Evolutionary conservation across 1,139 yeast genomes (phyloP).

Genomic region (Yamadazyma blattariae): DNA sequence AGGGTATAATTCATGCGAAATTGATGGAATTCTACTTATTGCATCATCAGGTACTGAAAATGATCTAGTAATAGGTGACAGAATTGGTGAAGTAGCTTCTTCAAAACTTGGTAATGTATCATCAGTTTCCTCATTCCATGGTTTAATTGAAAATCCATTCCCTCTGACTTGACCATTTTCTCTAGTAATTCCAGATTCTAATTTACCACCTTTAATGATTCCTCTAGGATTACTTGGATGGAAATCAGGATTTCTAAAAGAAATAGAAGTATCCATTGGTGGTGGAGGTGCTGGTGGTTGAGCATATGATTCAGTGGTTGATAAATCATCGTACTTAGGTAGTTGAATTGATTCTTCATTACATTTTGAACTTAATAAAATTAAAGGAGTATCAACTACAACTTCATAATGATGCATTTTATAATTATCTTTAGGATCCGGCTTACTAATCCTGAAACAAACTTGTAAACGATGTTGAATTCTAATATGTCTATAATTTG

Average conservation of each 20-base stretch:
- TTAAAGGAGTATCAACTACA: constrained; percentile 81
- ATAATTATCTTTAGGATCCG: constrained; percentile 51
- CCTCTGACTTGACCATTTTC: constrained; percentile 14
- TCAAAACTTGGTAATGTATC: constrained; percentile 57
- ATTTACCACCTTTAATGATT: too few relatives aligned
- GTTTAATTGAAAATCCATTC: constrained; percentile 40
- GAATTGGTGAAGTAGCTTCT: constrained; percentile 42
- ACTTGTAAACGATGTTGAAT: constrained; percentile 77
- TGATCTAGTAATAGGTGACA: constrained; percentile 35
- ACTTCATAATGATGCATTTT: constrained; percentile 85
- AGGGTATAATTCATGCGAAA: constrained; percentile 11
- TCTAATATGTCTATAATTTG: constrained; percentile 66
- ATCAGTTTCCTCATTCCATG: constrained; percentile 18
- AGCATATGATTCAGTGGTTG: not conserved
- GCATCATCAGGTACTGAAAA: constrained; percentile 34
- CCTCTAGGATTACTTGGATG: constrained; percentile 9
- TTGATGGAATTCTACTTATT: constrained; percentile 32
- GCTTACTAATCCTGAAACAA: constrained; percentile 72
- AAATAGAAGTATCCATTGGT: constrained; percentile 8
- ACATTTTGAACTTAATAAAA: constrained; percentile 70
- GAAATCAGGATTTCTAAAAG: constrained; percentile 36
- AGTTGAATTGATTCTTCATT: constrained; percentile 63
- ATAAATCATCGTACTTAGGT: constrained; percentile 57
- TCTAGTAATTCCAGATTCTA: not conserved
- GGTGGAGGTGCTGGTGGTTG: not conserved